Evolutionary conservation across 805 yeast genomes (phyloP).

Genomic region (Yarrowia sp.): DNA sequence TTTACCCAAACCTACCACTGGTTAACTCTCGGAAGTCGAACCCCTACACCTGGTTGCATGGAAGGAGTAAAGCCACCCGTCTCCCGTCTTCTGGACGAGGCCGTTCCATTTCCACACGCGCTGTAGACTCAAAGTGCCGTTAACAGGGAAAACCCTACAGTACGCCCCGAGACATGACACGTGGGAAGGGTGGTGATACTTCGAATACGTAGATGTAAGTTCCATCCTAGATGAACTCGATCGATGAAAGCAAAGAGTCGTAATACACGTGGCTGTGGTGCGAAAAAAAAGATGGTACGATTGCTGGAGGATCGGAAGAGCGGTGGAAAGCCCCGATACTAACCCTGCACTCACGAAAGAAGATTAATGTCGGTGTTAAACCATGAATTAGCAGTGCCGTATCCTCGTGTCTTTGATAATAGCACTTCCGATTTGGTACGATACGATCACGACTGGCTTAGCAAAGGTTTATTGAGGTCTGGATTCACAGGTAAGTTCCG

Average conservation of each 20-base stretch:
- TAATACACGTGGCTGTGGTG: background rate
- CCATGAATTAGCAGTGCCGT: slow-evolving; percentile 13
- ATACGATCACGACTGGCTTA: slow-evolving; percentile 12
- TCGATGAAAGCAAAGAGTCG: no score
- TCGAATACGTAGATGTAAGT: background rate
- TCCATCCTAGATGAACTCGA: background rate
- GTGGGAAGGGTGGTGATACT: background rate
- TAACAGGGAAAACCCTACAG: slow-evolving; percentile 22
- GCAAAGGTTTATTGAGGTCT: background rate
- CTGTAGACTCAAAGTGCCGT: slow-evolving; percentile 8
- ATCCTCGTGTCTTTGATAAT: background rate
- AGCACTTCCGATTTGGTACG: background rate
- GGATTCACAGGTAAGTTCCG: background rate
- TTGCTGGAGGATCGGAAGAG: background rate
- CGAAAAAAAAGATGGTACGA: background rate
- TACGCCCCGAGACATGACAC: background rate
- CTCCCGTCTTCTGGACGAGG: slow-evolving; percentile 13
- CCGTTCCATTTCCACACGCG: slow-evolving; percentile 10
- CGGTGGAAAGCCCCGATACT: no score
- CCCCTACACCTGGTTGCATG: slow-evolving; percentile 5
- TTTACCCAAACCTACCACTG: no score
- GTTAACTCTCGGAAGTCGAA: no score
- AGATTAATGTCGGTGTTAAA: slow-evolving; percentile 20
- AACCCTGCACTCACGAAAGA: background rate
- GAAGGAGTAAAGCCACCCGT: slow-evolving; percentile 15